phyloP scores from a whole-genome alignment of 1,284 basidiomycete species.

The Puccinia coronata region DNA sequence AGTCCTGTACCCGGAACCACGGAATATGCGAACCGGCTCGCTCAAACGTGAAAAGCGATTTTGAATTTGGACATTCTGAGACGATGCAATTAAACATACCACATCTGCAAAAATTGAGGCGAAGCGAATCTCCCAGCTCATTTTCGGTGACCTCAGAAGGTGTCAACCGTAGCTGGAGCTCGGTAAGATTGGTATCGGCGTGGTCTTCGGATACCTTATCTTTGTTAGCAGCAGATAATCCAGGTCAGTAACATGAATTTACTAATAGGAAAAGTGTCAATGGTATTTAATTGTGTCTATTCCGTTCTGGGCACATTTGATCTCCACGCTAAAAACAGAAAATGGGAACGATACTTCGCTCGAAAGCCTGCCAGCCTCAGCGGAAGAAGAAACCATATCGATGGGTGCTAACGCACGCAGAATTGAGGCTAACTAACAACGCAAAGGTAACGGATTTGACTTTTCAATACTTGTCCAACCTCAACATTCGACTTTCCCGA shows the following conservation, averaged over 20 bases:
- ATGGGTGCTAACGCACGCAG: too few relatives aligned
- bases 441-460: too few relatives aligned
- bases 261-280: not conserved
- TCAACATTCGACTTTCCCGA: too few relatives aligned
- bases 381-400: too few relatives aligned
- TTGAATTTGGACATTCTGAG: not conserved
- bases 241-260: not conserved
- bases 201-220: conserved; percentile 22
- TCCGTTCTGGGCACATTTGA: not conserved
- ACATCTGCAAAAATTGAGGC: not conserved
- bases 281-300: not conserved
- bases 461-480: too few relatives aligned
- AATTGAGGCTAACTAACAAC: too few relatives aligned
- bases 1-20: not conserved
- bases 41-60: not conserved
- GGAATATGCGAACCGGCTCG: not conserved
- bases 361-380: not conserved
- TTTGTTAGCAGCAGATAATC: conserved; percentile 5
- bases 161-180: not conserved
- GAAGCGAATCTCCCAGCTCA: not conserved
- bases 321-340: not conserved
- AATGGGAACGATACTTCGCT: not conserved
- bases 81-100: not conserved
- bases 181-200: not conserved
- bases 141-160: not conserved